A percentile compares a stretch with the other conserved stretches of the same genome.
phyloP scores from a whole-genome alignment of 352 stramenopile species.

The Nothophytophthora sp. region DNA sequence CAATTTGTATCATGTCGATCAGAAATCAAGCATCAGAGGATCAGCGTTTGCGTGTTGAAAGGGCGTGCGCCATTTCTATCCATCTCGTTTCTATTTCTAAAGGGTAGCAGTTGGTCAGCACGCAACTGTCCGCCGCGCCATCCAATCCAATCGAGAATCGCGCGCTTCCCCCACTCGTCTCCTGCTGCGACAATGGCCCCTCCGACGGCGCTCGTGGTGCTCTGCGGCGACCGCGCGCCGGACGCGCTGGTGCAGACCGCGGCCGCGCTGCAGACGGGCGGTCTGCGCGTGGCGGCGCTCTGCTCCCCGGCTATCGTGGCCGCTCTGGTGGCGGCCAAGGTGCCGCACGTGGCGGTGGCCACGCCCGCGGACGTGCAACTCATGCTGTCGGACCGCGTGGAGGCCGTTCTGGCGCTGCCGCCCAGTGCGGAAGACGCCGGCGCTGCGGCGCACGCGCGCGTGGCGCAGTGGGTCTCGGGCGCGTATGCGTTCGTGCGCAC shows the following conservation, averaged over 20 bases:
- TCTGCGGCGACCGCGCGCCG: constrained; percentile 57
- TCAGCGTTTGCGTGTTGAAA: no score
- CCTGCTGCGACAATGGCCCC: constrained; percentile 26
- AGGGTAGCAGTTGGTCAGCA: no score
- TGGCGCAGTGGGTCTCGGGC: constrained; percentile 73
- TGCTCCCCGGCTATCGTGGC: constrained; percentile 49
- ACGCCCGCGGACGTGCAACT: constrained; percentile 66
- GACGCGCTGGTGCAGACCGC: constrained; percentile 49
- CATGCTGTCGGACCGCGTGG: constrained; percentile 68
- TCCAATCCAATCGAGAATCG: constrained; percentile 26
- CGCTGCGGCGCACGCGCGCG: constrained; percentile 36
- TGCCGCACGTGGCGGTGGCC: constrained; percentile 69
- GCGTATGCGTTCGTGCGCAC: constrained; percentile 81
- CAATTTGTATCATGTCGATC: no score
- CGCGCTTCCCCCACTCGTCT: background rate
- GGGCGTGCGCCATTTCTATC: no score
- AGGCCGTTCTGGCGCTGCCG: constrained; percentile 65
- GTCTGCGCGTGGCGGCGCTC: constrained; percentile 66
- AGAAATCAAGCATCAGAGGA: no score
- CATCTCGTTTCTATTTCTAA: no score
- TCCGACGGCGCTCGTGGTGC: constrained; percentile 62
- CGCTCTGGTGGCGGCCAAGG: constrained; percentile 70
- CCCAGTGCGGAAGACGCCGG: constrained; percentile 27
- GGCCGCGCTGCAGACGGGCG: constrained; percentile 48
- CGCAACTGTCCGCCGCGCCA: no score